phyloP scores from a whole-genome alignment of 108 stramenopile genomes.

The Cyclotella distinguenda region DNA sequence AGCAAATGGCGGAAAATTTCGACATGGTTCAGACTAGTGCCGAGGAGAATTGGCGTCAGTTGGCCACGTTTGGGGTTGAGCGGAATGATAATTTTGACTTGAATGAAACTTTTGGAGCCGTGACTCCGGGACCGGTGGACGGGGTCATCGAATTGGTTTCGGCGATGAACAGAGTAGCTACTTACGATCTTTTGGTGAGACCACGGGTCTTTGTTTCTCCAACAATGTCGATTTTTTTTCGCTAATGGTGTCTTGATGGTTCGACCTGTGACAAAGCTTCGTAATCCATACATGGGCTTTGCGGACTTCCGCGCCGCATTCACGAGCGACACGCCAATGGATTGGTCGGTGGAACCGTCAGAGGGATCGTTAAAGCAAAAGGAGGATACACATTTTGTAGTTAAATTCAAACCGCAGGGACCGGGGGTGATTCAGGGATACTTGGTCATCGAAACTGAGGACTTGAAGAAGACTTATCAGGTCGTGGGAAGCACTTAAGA shows the following conservation, averaged over 20 bases:
- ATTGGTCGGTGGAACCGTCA: conserved; percentile 65
- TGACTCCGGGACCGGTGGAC: conserved; percentile 58
- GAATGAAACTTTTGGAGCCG: conserved; percentile 71
- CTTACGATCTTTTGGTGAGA: conserved; percentile 57
- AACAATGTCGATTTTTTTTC: not conserved
- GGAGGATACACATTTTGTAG: conserved; percentile 62
- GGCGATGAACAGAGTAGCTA: conserved; percentile 50
- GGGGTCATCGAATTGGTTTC: conserved; percentile 60
- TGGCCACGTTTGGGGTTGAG: conserved; percentile 81
- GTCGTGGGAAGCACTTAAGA: conserved; percentile 60
- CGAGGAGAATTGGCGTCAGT: conserved; percentile 76
- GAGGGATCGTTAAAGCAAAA: conserved; percentile 67
- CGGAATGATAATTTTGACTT: conserved; percentile 80
- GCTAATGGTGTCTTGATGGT: not conserved
- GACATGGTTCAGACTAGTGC: conserved; percentile 34
- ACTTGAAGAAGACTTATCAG: conserved; percentile 86
- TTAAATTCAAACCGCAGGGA: conserved; percentile 69
- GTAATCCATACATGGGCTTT: conserved; percentile 88
- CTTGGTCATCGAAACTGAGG: conserved; percentile 86
- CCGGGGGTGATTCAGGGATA: conserved; percentile 64
- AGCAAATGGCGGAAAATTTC: conserved; percentile 66
- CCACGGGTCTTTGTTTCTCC: not conserved
- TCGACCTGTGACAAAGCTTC: conserved; percentile 12
- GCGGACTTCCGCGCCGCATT: conserved; percentile 87
- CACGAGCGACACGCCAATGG: conserved; percentile 55